Base-by-base conservation (phyloP, 768 basidiomycete genomes). In the Amyloporia xantha region DNA sequence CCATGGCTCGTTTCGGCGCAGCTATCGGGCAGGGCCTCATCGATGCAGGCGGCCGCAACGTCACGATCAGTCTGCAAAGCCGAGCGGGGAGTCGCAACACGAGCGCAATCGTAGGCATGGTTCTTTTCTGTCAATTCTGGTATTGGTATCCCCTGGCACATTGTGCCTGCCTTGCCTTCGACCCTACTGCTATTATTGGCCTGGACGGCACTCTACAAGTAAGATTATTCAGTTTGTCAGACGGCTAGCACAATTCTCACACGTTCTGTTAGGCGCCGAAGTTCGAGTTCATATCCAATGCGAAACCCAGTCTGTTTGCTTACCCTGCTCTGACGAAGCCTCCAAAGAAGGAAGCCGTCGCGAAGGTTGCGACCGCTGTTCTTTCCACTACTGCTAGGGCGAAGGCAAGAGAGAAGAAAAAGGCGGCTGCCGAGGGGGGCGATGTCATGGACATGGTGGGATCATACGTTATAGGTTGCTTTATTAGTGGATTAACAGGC, bases 131-230 rank as follows among this genome's bases (percentile, higher is more conserved):
- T 60, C 96, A 99, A 66, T 98, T 99, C 70, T 99, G 96, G 96
- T 98, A 98, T 66, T 99, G 96, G 96, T 99, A 94, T 69, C 96
- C 96, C 27, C 73, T 98, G 23, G 92, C 93, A 12, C 94, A 97
- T 61, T 92, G 88, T 54, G 86, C 89, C 13, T 88, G 86, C 58
- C 70, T 99, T 54, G 86, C 94, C 2, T 97, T 99, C 67, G 86
- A 91, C 48, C 94, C 96, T 2, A 99, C 96, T 12, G 93, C 86
- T 7, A 85, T 99, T 48, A 92, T 99, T 58, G 95, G 91, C 25
- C 67, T 98, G 50, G 86, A 91, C 59, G 84, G 78, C 52, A 81
- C 93, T 53, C 70, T 98, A 44, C 86, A 89, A 76, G 89, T 92
- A 54, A 23, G 44, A 25, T 3, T 30, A 44, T 24, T 27, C 7